Conservation (phyloP, 1,284 basidiomycete genomes). For the Cystobasidiaceae sp. region DNA sequence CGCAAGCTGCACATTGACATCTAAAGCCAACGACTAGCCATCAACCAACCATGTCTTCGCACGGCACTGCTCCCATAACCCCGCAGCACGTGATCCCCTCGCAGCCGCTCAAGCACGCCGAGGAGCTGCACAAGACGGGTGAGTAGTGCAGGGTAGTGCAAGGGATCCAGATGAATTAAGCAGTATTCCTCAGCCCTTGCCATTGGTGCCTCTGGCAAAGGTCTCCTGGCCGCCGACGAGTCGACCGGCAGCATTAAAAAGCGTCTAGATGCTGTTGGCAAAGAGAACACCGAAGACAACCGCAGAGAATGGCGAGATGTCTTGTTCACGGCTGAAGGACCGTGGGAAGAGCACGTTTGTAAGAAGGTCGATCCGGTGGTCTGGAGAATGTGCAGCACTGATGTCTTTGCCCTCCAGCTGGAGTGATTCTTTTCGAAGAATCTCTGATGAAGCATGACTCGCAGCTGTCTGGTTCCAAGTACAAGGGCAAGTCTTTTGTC, state of each 20-base stretch:
- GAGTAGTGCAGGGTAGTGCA: neutral
- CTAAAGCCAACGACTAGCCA: neutral
- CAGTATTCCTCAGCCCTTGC: constrained; percentile 3
- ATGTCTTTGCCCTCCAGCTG: constrained; percentile 33
- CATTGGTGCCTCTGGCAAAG: constrained; percentile 47
- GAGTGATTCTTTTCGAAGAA: constrained; percentile 54
- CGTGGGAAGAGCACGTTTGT: constrained; percentile 49
- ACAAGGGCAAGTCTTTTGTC: constrained; percentile 43
- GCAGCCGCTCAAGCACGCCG: constrained; percentile 21
- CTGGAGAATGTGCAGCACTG: neutral
- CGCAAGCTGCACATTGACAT: no score
- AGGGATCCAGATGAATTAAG: neutral
- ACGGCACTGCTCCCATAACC: constrained; percentile 7
- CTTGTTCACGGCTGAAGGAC: constrained; percentile 50
- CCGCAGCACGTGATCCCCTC: constrained; percentile 15
- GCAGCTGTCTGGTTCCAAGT: constrained; percentile 2
- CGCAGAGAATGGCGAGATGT: constrained; percentile 49
- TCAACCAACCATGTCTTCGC: constrained; percentile 1
- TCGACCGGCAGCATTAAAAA: constrained; percentile 52
- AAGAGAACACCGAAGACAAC: constrained; percentile 47
- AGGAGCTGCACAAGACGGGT: constrained; percentile 26
- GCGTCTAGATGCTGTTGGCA: constrained; percentile 48
- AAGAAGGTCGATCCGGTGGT: constrained; percentile 48
- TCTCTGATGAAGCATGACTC: constrained; percentile 52
- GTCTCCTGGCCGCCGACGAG: constrained; percentile 57